Evolutionary conservation across 2,329 filamentous ascomycete species (phyloP).

Genomic region (Aureobasidium musti): DNA sequence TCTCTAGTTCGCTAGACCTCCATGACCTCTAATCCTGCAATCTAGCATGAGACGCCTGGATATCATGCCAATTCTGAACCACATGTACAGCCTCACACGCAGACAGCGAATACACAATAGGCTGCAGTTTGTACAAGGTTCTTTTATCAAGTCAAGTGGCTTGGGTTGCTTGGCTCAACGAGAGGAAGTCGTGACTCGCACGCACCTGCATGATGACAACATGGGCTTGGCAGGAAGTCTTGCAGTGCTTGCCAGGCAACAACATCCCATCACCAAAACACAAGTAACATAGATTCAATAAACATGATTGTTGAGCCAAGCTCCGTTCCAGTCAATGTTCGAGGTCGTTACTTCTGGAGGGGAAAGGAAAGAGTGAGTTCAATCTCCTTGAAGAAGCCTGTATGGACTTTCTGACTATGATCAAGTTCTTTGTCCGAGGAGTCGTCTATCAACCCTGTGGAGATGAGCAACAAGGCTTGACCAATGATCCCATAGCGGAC

Average conservation of each 20-base stretch:
- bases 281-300: background rate
- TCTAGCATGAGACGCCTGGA: too few species aligned
- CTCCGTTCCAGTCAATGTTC: background rate
- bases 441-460: slow-evolving; percentile 27
- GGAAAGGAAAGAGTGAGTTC: background rate
- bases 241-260: background rate
- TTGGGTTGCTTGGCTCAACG: background rate
- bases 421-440: slow-evolving; percentile 31
- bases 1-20: too few species aligned
- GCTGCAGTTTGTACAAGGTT: too few species aligned
- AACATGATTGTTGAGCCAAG: slow-evolving; percentile 1
- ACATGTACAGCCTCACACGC: too few species aligned
- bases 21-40: too few species aligned
- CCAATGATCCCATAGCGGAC: slow-evolving; percentile 29
- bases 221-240: background rate
- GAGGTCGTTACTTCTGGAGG: slow-evolving; percentile 19
- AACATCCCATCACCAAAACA: background rate
- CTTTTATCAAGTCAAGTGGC: too few species aligned
- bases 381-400: background rate
- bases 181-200: background rate
- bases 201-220: slow-evolving; percentile 2
- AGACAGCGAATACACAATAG: too few species aligned
- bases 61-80: too few species aligned
- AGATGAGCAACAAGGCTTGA: background rate
- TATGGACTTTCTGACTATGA: background rate